Conservation (phyloP, 768 basidiomycete species). For the Mycena amicta region DNA sequence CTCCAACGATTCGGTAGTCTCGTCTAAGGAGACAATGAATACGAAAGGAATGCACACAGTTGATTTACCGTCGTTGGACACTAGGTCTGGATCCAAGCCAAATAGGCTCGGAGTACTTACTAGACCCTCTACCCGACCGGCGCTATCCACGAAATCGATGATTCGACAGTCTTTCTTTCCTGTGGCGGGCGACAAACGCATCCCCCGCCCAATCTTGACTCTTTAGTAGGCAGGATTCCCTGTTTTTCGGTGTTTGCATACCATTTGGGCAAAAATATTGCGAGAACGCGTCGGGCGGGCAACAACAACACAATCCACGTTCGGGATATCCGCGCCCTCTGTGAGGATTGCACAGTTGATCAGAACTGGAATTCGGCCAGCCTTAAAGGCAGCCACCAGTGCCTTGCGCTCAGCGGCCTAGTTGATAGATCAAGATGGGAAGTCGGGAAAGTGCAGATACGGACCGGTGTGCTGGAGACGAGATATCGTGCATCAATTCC, state of each 20-base stretch:
- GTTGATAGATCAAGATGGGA: no score
- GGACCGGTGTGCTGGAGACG: conserved; percentile 63
- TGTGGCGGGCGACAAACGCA: conserved; percentile 80
- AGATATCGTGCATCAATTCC: conserved; percentile 88
- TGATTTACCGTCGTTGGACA: conserved; percentile 60
- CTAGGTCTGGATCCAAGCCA: conserved; percentile 74
- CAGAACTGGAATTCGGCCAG: conserved; percentile 79
- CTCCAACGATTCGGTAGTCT: conserved; percentile 51
- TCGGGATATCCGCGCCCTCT: conserved; percentile 94
- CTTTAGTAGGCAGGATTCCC: not conserved
- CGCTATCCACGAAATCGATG: conserved; percentile 88
- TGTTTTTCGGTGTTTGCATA: conserved; percentile 31
- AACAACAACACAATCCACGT: conserved; percentile 88
- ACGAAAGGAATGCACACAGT: not conserved
- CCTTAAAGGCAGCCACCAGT: conserved; percentile 67
- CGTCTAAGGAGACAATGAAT: conserved; percentile 42
- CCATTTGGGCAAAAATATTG: conserved; percentile 94
- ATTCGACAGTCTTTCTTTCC: conserved; percentile 85
- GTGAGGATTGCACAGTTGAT: conserved; percentile 92
- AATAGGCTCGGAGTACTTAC: conserved; percentile 82
- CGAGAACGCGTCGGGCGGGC: conserved; percentile 87
- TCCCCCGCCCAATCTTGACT: conserved; percentile 86
- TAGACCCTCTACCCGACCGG: conserved; percentile 66
- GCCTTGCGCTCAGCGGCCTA: conserved; percentile 56
- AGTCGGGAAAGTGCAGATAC: no score